Percentiles rank a stretch among this genome's conserved stretches.
phyloP scores from a whole-genome alignment of 495 filamentous ascomycete genomes.

The Pseudomonodictys pantanalensis region DNA sequence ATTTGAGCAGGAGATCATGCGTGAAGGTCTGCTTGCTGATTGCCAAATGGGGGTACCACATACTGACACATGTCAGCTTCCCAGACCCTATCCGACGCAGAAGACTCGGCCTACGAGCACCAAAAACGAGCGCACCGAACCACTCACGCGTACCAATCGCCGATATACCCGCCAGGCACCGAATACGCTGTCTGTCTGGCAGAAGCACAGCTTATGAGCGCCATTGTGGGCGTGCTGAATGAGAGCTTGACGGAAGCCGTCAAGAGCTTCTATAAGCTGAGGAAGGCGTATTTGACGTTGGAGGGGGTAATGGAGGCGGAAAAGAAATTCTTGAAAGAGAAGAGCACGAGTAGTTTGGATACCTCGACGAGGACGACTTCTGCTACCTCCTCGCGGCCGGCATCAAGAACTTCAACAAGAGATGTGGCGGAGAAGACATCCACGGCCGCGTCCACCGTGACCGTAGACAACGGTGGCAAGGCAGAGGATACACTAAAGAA shows the following conservation, averaged over 20 bases:
- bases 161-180: conserved; percentile 75
- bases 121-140: conserved; percentile 67
- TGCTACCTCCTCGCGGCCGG: conserved; percentile 7
- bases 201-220: conserved; percentile 83
- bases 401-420: conserved; percentile 13
- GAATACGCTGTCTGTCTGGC: conserved; percentile 80
- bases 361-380: conserved; percentile 25
- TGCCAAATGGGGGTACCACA: conserved; percentile 2
- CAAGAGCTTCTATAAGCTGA: conserved; percentile 86
- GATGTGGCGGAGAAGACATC: neutral
- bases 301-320: conserved; percentile 70
- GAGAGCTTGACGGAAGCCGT: conserved; percentile 91
- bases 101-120: conserved; percentile 71
- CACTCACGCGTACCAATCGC: conserved; percentile 51
- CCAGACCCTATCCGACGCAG: conserved; percentile 70
- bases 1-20: conserved; percentile 94
- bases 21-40: conserved; percentile 54
- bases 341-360: conserved; percentile 32
- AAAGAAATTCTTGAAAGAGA: conserved; percentile 51
- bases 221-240: conserved; percentile 82
- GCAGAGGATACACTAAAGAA: conserved; percentile 7
- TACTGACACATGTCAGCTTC: conserved; percentile 52
- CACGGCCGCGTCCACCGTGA: conserved; percentile 7
- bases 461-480: neutral
- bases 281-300: conserved; percentile 83